Conservation (phyloP, 2,329 filamentous ascomycete species). For the Clathrospora elynae region DNA sequence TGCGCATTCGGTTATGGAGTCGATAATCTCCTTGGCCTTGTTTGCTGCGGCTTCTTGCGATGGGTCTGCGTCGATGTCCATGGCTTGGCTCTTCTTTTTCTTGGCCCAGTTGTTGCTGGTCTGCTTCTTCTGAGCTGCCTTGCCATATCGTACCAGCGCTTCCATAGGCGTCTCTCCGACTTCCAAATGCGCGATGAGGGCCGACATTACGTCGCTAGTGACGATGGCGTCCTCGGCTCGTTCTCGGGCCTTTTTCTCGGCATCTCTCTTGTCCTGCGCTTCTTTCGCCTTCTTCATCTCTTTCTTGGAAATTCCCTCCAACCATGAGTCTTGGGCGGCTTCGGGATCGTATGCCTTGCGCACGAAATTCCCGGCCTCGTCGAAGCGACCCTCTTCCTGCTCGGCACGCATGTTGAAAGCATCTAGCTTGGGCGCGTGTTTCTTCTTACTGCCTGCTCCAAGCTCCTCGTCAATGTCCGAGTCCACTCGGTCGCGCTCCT, state of each 20-base stretch:
- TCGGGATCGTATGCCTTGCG: constrained; percentile 88
- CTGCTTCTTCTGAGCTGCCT: constrained; percentile 56
- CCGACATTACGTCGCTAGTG: constrained; percentile 73
- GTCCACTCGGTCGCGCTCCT: constrained; percentile 69
- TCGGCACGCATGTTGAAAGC: constrained; percentile 93
- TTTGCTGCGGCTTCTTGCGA: constrained; percentile 71
- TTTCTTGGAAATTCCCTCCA: constrained; percentile 90
- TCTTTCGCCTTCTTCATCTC: constrained; percentile 87
- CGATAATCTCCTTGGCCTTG: constrained; percentile 73
- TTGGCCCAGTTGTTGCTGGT: constrained; percentile 56
- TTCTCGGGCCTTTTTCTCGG: constrained; percentile 72
- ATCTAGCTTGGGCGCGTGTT: constrained; percentile 90
- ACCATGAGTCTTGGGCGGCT: constrained; percentile 87
- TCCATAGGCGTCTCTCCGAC: constrained; percentile 85
- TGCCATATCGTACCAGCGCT: constrained; percentile 80
- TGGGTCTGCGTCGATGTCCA: constrained; percentile 70
- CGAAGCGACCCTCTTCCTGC: constrained; percentile 90
- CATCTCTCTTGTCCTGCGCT: constrained; percentile 83
- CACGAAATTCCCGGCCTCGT: constrained; percentile 88
- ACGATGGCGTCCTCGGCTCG: constrained; percentile 75
- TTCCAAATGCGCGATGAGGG: constrained; percentile 74
- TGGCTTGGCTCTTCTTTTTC: constrained; percentile 57
- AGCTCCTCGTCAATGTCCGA: constrained; percentile 82
- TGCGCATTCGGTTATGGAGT: constrained; percentile 85
- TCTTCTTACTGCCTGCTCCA: constrained; percentile 87